Evolutionary conservation across 2,329 filamentous ascomycete genomes (phyloP), one percentile per base, ranked within the genome.

Genomic region (Xylaria sp.): DNA sequence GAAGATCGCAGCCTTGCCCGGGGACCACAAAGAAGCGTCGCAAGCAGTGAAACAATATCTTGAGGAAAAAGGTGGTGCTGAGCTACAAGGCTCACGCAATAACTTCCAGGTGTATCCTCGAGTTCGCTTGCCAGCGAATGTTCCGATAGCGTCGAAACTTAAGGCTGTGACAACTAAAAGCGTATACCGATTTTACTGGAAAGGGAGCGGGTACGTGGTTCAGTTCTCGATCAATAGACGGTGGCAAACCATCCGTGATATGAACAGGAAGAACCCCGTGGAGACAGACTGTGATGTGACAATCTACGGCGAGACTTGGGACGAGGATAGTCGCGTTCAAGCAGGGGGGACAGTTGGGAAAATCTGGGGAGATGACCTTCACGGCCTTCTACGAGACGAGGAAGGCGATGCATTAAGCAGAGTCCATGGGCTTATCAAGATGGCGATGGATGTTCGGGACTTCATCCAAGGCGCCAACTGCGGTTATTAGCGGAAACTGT

Each of bases 151-250:
- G 31, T 38, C 64, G 1, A 69, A 61, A n/a, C 50, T 80, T 56
- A 70, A 74, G 38, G 57, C 68, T 1, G 57, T 77, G 0, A 62
- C 69, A 1, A 72, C 75, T n/a, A 78, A 74, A 50, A 74, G 73
- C 4, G 60, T 72, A 1, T 78, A 76, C 70, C 70, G 67, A 4
- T 78, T 74, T 42, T 63, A 69, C 21, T 77, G 71, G 68, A 71
- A 71, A 42, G 33, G 59, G 2, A 73, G 70, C 1, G 64, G 68
- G 3, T 80, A 78, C 49, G 57, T 68, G 9, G 61, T 80, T 14
- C 73, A 80, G 53, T 65, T 80, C 14, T 66, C 72, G 6, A 66
- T 78, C 17, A 74, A 75, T 60, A 75, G 74, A 31, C 68, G 73
- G 19, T 78, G 77, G 74, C 35, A 60, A 43, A 65, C 33, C 52